Base-by-base conservation (phyloP, 352 stramenopile species). In the Lagenidium giganteum region DNA sequence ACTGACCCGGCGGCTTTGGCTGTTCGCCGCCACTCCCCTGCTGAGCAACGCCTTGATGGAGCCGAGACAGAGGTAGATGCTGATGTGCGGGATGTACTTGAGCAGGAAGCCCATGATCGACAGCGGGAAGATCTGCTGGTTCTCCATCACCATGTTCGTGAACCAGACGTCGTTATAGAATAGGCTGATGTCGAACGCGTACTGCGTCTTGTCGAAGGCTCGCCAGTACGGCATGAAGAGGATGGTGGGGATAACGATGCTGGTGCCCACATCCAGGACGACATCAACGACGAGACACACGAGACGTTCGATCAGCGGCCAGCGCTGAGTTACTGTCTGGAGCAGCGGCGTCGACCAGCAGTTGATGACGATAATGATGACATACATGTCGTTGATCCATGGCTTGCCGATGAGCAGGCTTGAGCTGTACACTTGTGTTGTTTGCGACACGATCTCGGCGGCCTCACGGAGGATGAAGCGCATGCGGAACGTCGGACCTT, bases 141-240 rank as follows among this genome's bases (percentile, higher is more conserved):
- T 52, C 30, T 60, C 44, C 23, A 51, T 57, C 29, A 46, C 42
- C 8, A 57, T 17, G 4, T 43, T 36, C 20, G 32, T 38, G 28
- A 49, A 53, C 44, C 44, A 64, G 18, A 57, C 21, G 24, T 48
- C 44, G 44, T 57, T 44, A 20, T 50, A 64, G n/a, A 53, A 14
- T 3, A 42, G 16, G n/a, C 31, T 14, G 3, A 38, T 20, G 18
- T 48, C 43, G n/a, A 57, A 64, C 2, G 33, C 17, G 5, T 45
- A 45, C 4, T 20, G 20, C 20, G 17, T 30, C 4, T 16, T 8
- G 23, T 48, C 36, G 18, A 50, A 49, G 18, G 29, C 14, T 6
- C 13, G 11, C 8, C 39, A 41, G 32, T 61, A 64, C 8, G 50
- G 45, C 12, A 52, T 17, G 22, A 65, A 37, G 16, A 61, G 20